A percentile compares a stretch with the other conserved stretches of the same genome.
These are phyloP conservation scores for Puccinellia tenuiflora DNA, from an alignment of 176 grass and related monocot species.

Conservation along the genomic window DNA sequence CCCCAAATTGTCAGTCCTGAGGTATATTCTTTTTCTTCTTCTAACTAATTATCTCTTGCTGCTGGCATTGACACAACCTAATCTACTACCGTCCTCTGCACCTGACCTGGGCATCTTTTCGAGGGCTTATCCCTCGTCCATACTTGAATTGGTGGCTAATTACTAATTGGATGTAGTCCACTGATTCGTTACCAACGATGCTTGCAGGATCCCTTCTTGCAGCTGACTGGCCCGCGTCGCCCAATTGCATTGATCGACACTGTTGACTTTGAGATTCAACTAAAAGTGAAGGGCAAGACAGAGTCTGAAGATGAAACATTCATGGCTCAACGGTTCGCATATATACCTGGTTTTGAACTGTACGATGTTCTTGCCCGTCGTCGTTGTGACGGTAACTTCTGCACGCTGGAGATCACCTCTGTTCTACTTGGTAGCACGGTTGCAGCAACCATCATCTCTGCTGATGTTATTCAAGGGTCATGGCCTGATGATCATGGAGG, in stretches of 20 bases:
- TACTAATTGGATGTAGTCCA: no score
- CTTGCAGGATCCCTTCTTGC: background rate
- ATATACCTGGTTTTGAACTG: background rate
- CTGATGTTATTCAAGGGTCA: background rate
- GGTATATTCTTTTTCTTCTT: background rate
- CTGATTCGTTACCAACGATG: background rate
- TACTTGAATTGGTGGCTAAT: no score
- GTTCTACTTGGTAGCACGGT: background rate
- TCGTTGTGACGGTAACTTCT: background rate
- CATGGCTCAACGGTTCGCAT: background rate
- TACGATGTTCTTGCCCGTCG: background rate
- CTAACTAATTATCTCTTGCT: background rate
- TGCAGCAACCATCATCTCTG: background rate
- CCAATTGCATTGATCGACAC: background rate
- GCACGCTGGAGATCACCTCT: background rate
- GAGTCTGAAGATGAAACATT: background rate
- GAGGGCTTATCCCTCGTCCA: no score
- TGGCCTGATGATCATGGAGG: background rate
- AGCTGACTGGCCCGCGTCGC: background rate
- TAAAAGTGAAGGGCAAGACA: background rate
- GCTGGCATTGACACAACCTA: no score
- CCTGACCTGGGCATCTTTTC: no score
- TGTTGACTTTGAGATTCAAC: background rate
- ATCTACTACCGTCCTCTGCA: no score
- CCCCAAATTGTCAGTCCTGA: background rate